Percentiles rank a stretch among this genome's conserved stretches.
These are phyloP conservation scores for Kappamyces sp. DNA, from an alignment of 192 early-diverging fungal genomes.

Conservation along the genomic window DNA sequence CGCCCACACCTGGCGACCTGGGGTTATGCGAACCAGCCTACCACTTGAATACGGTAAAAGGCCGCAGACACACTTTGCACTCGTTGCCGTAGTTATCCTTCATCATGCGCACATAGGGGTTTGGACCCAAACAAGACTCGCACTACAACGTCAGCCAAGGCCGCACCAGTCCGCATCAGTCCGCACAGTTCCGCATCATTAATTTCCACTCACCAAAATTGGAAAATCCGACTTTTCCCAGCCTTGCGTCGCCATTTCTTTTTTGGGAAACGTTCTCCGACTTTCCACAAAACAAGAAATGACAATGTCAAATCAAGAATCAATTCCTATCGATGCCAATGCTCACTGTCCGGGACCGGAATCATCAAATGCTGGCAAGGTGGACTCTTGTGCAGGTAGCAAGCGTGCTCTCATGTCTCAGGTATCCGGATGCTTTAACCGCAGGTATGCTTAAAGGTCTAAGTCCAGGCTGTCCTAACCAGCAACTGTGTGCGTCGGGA, in stretches of 20 bases:
- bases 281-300: too few species aligned
- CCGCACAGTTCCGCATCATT: constrained; percentile 7
- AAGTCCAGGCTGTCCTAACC: constrained; percentile 40
- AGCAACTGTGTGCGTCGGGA: constrained; percentile 34
- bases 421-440: too few species aligned
- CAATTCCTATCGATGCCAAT: constrained; percentile 32
- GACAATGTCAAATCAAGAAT: too few species aligned
- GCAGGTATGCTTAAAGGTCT: too few species aligned
- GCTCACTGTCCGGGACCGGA: constrained; percentile 47
- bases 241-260: constrained; percentile 1
- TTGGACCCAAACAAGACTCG: constrained; percentile 95
- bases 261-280: not conserved
- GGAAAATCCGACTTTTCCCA: constrained; percentile 39
- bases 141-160: constrained; percentile 65
- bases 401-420: too few species aligned
- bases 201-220: constrained; percentile 30
- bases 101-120: constrained; percentile 95
- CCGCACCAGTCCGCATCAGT: not conserved
- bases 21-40: too few species aligned
- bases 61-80: constrained; percentile 79
- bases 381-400: constrained; percentile 33
- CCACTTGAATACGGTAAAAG: constrained; percentile 98
- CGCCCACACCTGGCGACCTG: constrained; percentile 75
- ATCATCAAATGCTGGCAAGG: constrained; percentile 43
- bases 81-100: constrained; percentile 42